Evolutionary conservation across 2,329 filamentous ascomycete species (phyloP), one percentile per base, ranked within the genome.

Genomic region (Pezicula neosporulosa): DNA sequence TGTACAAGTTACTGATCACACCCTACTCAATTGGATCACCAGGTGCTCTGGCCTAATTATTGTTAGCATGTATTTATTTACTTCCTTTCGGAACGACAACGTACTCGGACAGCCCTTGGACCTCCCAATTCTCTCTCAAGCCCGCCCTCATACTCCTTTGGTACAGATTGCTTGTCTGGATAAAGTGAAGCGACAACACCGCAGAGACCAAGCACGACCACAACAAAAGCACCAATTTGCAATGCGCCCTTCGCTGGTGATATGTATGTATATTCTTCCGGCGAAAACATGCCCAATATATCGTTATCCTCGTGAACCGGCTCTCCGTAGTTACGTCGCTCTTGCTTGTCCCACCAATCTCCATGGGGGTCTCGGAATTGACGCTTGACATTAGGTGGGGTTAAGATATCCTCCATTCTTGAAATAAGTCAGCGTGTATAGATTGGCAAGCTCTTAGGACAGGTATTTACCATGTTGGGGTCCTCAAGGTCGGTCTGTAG

Each of bases 281-380:
- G 84, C 47, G 89, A 87, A 73, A 99, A 93, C 58, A 96, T 87
- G 62, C 91, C 92, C 52, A 97, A 78, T 52, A 91, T 80, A 70
- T 99, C 95, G 72, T 97, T 88, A 71, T 99, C 94, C 73, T 99
- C 95, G 72, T 99, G 93, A 48, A 96, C 84, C 12, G 93, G 90
- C 73, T 99, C 95, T 72, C 92, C 92, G 69, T 89, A 97, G 80
- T 99, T 97, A 66, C 94, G 85, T 69, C 92, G 86, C 72, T 97
- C 94, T 75, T 99, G 94, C 72, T 91, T 88, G 74, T 99, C 93
- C 90, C 91, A 97, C 90, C 91, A 99, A 68, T 90, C 86, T 67
- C 73, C 93, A 70, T 97, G 83, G 35, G 95, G 94, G 71, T 97
- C 94, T 69, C 94, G 90, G 75, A 90, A 89, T 71, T 91, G 86